Conservation (phyloP, 805 yeast genomes). For the Kuraishia piskuri region DNA sequence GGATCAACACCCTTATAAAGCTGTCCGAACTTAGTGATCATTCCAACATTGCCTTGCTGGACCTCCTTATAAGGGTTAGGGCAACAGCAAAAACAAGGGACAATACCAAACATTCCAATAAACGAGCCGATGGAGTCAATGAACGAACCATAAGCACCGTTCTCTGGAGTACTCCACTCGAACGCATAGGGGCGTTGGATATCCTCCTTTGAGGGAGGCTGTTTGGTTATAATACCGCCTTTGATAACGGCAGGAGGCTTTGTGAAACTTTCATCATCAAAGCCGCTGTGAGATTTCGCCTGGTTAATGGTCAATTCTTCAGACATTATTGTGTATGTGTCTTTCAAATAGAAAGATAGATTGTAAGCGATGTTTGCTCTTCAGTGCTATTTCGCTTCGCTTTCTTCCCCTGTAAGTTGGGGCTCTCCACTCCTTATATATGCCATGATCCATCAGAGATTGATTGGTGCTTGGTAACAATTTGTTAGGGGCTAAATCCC, state of each 20-base stretch:
- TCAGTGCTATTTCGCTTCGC: no score
- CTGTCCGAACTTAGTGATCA: constrained; percentile 60
- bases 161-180: constrained; percentile 23
- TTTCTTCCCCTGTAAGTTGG: not conserved
- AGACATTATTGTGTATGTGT: not conserved
- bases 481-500: not conserved
- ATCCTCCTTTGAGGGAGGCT: constrained; percentile 14
- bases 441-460: not conserved
- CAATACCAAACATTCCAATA: constrained; percentile 45
- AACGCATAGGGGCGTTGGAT: constrained; percentile 19
- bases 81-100: constrained; percentile 47
- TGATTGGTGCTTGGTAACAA: no score
- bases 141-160: constrained; percentile 28
- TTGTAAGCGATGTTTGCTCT: no score
- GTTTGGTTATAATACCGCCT: constrained; percentile 8
- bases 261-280: not conserved
- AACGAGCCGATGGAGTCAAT: constrained; percentile 31
- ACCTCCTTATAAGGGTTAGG: constrained; percentile 53
- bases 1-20: constrained; percentile 59
- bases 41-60: constrained; percentile 61
- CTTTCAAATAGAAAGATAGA: not conserved
- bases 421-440: not conserved
- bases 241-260: not conserved
- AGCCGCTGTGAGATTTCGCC: not conserved
- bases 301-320: not conserved